A percentile compares a stretch with the other conserved stretches of the same genome.
Conservation (phyloP, 164 flowering plant genomes). For the Warburgia ugandensis region DNA sequence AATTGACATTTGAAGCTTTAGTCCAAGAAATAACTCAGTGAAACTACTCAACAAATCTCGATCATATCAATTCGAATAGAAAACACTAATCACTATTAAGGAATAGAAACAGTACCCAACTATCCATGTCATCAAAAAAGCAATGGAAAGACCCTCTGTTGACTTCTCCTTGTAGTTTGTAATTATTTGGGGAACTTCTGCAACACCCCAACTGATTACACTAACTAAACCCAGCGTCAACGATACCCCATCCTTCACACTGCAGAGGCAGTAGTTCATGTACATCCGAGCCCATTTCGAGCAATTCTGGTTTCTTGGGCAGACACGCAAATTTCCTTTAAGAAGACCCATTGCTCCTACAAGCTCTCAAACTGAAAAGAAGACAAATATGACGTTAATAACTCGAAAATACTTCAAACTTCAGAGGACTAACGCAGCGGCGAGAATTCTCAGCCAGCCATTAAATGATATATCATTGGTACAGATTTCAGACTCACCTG, state of each 20-base stretch:
- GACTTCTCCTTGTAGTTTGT: conserved; percentile 59
- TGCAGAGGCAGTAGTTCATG: conserved; percentile 48
- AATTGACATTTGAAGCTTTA: too few species aligned
- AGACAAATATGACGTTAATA: neutral
- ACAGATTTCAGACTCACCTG: neutral
- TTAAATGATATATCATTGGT: neutral
- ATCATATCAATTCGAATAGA: too few species aligned
- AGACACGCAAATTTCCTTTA: conserved; percentile 16
- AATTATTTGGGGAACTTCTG: conserved; percentile 72
- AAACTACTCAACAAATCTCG: too few species aligned
- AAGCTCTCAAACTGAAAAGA: conserved; percentile 1
- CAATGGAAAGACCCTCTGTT: conserved; percentile 52
- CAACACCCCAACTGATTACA: conserved; percentile 63
- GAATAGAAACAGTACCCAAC: conserved; percentile 37
- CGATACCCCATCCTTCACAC: conserved; percentile 39
- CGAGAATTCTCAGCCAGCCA: neutral
- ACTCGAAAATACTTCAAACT: neutral
- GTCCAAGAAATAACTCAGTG: too few species aligned
- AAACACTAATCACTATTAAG: neutral
- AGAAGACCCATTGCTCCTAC: conserved; percentile 15
- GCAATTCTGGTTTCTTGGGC: conserved; percentile 26
- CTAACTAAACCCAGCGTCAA: conserved; percentile 50
- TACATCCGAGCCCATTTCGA: conserved; percentile 26
- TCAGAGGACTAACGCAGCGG: neutral
- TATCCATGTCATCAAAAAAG: conserved; percentile 63